Conservation (phyloP, 2,329 filamentous ascomycete species). For the Anthostomella pinea region DNA sequence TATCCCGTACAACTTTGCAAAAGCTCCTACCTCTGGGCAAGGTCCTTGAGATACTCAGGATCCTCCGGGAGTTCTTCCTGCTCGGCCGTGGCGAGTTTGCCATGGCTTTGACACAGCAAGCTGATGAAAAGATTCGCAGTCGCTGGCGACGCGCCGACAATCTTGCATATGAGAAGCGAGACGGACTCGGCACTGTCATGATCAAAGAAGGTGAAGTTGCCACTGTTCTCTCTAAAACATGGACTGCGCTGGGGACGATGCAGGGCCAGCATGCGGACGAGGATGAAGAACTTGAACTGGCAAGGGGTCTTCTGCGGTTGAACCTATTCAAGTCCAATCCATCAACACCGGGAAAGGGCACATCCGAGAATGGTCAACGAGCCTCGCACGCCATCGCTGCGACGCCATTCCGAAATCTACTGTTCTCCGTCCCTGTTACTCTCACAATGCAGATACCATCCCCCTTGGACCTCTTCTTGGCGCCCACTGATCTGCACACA, state of each 20-base stretch:
- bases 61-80: constrained; percentile 84
- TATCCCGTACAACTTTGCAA: constrained; percentile 82
- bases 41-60: constrained; percentile 71
- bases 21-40: constrained; percentile 74
- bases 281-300: constrained; percentile 79
- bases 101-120: constrained; percentile 78
- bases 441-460: constrained; percentile 71
- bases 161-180: constrained; percentile 54
- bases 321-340: constrained; percentile 53
- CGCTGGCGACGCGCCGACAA: constrained; percentile 66
- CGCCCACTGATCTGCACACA: constrained; percentile 67
- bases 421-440: constrained; percentile 73
- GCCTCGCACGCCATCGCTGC: constrained; percentile 37
- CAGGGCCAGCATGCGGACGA: constrained; percentile 70
- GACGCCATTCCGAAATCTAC: constrained; percentile 72
- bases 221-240: constrained; percentile 72
- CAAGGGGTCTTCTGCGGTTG: constrained; percentile 72
- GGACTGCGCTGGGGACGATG: constrained; percentile 74
- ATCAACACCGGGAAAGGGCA: constrained; percentile 37
- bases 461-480: constrained; percentile 84
- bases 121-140: constrained; percentile 73
- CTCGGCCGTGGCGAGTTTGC: constrained; percentile 89
- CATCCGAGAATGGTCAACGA: constrained; percentile 29
- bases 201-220: constrained; percentile 87
- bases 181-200: constrained; percentile 59